Evolutionary conservation across 1,139 yeast genomes (phyloP), one percentile per base, ranked within the genome.

Genomic region (Zygosaccharomyces sapae): DNA sequence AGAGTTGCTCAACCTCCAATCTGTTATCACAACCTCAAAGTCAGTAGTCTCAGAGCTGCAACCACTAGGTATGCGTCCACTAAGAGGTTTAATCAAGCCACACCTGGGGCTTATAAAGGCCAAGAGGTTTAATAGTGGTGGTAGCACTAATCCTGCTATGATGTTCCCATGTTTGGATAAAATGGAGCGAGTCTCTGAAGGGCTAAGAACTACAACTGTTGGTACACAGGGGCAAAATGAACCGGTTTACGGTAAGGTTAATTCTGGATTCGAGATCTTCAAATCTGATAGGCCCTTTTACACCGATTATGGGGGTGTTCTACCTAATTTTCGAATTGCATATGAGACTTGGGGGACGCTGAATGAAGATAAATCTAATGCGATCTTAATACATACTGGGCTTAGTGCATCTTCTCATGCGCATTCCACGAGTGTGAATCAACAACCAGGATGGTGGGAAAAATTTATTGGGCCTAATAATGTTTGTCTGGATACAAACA

Each of bases 401-500:
- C 74, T 89, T 30, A 86, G 95, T 0, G 96, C 97, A 0, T 86
- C 95, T 0, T 86, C 96, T 1, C 97, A 89, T 67, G 97, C 96
- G n/a, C 86, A 80, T 59, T 86, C 96, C 3, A 95, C 87, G 53
- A 71, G 75, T 0, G 72, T 76, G 33, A 89, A 89, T 63, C 65
- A 78, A 2, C 79, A 79, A 54, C 80, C 81, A 4, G 97, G 97
- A 8, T 89, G 97, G 97, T 89, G 97, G 97, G 97, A 89, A 61
- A 76, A 81, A 47, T 89, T 89, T 64, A 88, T 89, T 49, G 97
- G 97, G 0, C 85, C 95, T 0, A 92, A 83, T 3, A 74, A 77
- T 49, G 80, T 84, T 53, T 44, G 50, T 12, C 69, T 89, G 47
- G 97, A 89, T 62, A 89, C 97, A 1, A 70, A 85, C 58, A 83